These are phyloP conservation scores for Vitis rupestris DNA, from an alignment of 164 flowering plant species.

Conservation along the genomic window DNA sequence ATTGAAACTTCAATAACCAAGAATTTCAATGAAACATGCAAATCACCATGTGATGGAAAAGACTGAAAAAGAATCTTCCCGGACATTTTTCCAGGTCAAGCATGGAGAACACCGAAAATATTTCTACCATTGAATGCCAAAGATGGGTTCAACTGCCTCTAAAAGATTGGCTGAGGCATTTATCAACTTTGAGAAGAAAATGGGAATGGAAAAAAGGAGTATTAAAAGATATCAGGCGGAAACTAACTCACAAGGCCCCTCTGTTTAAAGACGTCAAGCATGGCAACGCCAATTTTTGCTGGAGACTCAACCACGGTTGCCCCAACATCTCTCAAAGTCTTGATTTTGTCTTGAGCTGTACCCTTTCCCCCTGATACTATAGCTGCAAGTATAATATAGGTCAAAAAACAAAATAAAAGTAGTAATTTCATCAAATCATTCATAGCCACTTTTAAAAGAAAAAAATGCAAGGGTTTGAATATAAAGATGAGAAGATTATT, in stretches of 20 bases:
- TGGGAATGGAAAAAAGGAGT: neutral
- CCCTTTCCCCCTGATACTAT: slow-evolving; percentile 78
- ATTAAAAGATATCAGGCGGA: too few species aligned
- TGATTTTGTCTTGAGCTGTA: slow-evolving; percentile 76
- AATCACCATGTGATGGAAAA: neutral
- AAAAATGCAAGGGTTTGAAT: too few species aligned
- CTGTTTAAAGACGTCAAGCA: slow-evolving; percentile 62
- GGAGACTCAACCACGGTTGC: slow-evolving; percentile 74
- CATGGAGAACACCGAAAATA: neutral
- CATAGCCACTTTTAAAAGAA: neutral
- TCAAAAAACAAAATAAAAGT: neutral
- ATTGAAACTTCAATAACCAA: neutral
- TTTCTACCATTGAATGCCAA: neutral
- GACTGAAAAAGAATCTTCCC: neutral
- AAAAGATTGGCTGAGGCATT: neutral
- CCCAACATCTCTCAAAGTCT: slow-evolving; percentile 60
- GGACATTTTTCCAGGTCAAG: neutral
- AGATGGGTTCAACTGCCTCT: neutral
- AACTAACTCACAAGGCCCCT: slow-evolving; percentile 46
- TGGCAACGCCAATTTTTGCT: slow-evolving; percentile 61
- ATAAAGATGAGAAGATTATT: too few species aligned
- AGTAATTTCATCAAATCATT: neutral
- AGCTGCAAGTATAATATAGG: slow-evolving; percentile 36
- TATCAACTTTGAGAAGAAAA: neutral
- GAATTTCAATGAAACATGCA: neutral